Conservation (phyloP, 495 filamentous ascomycete genomes). For the Tuber aestivum region DNA sequence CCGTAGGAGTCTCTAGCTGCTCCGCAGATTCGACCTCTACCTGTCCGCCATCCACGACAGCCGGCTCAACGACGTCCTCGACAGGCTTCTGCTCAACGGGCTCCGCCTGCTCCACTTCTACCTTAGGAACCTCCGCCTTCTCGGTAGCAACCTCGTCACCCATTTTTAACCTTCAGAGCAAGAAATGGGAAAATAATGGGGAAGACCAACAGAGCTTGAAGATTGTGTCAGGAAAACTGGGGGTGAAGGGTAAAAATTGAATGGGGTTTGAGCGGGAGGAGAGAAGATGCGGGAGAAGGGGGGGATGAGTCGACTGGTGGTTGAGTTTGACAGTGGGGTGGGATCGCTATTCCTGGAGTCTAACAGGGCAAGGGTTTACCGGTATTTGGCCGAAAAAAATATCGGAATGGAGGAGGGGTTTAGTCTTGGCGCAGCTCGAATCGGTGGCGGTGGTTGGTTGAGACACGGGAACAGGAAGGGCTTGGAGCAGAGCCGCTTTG, state of each 20-base stretch:
- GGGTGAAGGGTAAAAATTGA: background rate
- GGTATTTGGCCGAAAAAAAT: background rate
- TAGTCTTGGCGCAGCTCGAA: background rate
- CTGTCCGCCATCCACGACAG: background rate
- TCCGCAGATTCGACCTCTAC: background rate
- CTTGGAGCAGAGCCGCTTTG: background rate
- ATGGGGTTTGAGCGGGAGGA: background rate
- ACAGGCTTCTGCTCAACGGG: no score
- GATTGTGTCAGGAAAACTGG: background rate
- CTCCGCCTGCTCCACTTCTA: background rate
- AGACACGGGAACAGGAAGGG: background rate
- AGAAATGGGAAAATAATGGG: background rate
- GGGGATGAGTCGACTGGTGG: background rate
- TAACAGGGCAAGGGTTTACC: background rate
- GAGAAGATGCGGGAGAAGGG: background rate
- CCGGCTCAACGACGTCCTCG: background rate
- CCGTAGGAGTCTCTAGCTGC: slow-evolving; percentile 11
- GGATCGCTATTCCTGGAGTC: background rate
- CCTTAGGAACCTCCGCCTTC: background rate
- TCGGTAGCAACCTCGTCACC: background rate
- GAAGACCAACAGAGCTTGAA: background rate
- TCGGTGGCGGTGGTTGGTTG: background rate
- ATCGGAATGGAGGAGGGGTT: background rate
- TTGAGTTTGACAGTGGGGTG: background rate
- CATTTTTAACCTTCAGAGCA: background rate